Evolutionary conservation across 345 rosid species (phyloP), one percentile per base, ranked within the genome.

Genomic region (Barbarea vulgaris): DNA sequence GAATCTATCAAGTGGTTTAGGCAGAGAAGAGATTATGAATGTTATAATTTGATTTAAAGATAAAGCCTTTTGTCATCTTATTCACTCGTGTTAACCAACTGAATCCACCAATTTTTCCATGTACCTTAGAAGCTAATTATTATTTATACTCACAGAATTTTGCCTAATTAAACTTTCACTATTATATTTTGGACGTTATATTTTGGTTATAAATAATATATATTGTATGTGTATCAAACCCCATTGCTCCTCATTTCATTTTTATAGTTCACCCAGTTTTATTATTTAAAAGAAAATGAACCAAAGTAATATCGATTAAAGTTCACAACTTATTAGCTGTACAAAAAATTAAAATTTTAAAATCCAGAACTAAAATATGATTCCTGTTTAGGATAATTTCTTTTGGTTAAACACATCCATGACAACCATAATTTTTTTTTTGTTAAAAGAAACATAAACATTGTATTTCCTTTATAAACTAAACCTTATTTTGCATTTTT

Each of bases 1-100:
- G 70, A 73, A 73, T 53, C 54, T 73, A 63, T 62, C 44, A 62
- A 72, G 53, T 72, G 77, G 54, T 36, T 72, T 51, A 39, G 76
- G 76, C 52, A 50, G 22, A 72, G 4, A 72, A 54, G 17, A 41
- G 25, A 54, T 54, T 39, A 27, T 9, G 25, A 55, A n/a, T 55
- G 63, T 30, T 18, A 21, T 25, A 7, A 39, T 24, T 55, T 54
- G n/a, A 17, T 42, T 69, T 53, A 69, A 28, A 18, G 21, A 28
- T 22, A 21, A 14, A 42, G 34, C 48, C n/a, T 33, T 66, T 67
- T 59, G 67, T 58, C 58, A 71, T 34, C 31, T 27, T 61, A 50
- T 60, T 33, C 27, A 30, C 2, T 15, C 18, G 27, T 59, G 48
- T 46, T 59, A 58, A 46, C 54, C 73, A 56, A 70, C 46, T 30